Conservation (phyloP, 2,329 filamentous ascomycete genomes). For the Alternaria panax region DNA sequence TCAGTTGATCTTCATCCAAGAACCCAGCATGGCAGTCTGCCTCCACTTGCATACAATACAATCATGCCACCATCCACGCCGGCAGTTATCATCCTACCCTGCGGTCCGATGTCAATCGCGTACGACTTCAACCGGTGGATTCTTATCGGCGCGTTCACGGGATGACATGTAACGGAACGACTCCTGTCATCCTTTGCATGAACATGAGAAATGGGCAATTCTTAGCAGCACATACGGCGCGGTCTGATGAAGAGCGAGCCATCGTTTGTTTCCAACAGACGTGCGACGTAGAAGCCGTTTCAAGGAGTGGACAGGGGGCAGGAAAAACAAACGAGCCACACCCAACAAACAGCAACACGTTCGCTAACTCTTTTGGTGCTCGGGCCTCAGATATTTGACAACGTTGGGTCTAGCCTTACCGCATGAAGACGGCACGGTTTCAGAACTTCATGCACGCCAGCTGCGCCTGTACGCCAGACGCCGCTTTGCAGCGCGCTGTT, state of each 20-base stretch:
- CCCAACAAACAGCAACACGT: slow-evolving; percentile 33
- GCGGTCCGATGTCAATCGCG: neutral
- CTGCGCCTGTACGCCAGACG: slow-evolving; percentile 8
- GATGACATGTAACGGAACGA: slow-evolving; percentile 5
- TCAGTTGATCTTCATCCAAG: neutral
- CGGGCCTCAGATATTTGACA: slow-evolving; percentile 3
- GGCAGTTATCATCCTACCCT: neutral
- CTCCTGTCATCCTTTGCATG: slow-evolving; percentile 15
- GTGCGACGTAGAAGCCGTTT: slow-evolving; percentile 39
- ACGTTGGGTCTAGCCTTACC: slow-evolving; percentile 15
- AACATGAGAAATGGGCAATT: slow-evolving; percentile 15
- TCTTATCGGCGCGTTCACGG: neutral
- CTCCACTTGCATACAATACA: slow-evolving; percentile 2
- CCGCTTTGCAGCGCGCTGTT: slow-evolving; percentile 14
- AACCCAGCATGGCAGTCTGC: neutral
- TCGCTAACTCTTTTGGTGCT: slow-evolving; percentile 21
- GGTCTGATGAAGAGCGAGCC: slow-evolving; percentile 9
- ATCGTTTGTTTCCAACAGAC: slow-evolving; percentile 29
- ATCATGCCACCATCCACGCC: neutral
- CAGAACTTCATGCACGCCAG: slow-evolving; percentile 18
- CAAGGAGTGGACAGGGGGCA: slow-evolving; percentile 26
- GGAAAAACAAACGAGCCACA: slow-evolving; percentile 28
- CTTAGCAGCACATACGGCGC: slow-evolving; percentile 17
- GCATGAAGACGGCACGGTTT: slow-evolving; percentile 31
- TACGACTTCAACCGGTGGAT: neutral